Evolutionary conservation across 2,329 filamentous ascomycete genomes (phyloP), one percentile per base, ranked within the genome.

Genomic region (Thermomyces lanuginosus): DNA sequence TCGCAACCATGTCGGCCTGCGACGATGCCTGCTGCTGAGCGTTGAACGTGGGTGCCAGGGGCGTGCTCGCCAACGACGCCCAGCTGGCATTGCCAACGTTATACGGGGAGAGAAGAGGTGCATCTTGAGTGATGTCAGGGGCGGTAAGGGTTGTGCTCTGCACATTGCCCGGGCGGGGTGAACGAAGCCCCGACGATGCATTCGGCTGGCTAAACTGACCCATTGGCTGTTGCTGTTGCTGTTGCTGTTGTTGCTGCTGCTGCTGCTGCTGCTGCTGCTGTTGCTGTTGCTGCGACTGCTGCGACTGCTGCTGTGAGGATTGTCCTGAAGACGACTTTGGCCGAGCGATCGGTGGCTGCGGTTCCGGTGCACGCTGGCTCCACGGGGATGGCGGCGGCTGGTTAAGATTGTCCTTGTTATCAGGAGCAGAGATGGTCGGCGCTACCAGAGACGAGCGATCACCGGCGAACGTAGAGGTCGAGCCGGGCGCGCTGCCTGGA

Each of bases 61-160:
- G 89, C 2, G 89, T 98, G 58, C 92, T 95, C 37, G 91, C 76
- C 79, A 93, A 92, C 6, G 89, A 95, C 13, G 89, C 89, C 89
- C 89, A 98, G 61, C 89, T 95, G 30, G 81, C 82, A 49, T 82
- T 82, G 27, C 76, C 69, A 18, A 76, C 64, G 35, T 69, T 72
- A 45, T 73, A 63, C 0, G 89, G 89, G 10, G 89, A 95, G 32
- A 98, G 63, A 36, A 92, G 57, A 3, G 84, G 82, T 44, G 92
- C 64, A 30, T 86, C 82, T n/a, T 59, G 49, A 7, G 56, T 58
- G 27, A 71, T 66, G 26, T 91, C 79, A 12, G 69, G 69, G 2
- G 77, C 70, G 35, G 68, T 77, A 18, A 92, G 64, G 1, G 79
- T 89, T 8, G 83, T 92, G 41, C 58, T 92, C 54, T 92, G 84